Evolutionary conservation across 345 rosid species (phyloP), one percentile per base, ranked within the genome.

Genomic region (Syzygium aqueum): DNA sequence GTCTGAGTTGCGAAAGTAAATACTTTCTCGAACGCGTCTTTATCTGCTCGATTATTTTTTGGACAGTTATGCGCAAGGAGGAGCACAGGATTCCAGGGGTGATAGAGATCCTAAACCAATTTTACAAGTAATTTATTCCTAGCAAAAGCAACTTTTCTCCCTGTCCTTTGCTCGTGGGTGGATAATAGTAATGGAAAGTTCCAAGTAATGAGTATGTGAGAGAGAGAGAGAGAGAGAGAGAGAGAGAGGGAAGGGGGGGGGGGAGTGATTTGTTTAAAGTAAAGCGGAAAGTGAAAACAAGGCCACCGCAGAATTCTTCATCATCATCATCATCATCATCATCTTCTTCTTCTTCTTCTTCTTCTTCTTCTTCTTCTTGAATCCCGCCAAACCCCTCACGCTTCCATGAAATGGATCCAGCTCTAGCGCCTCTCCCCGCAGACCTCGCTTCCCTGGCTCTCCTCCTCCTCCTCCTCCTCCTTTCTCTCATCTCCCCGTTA

Each of bases 181-280:
- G 49, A 73, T 8, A 33, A 37, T 37, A 33, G 23, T 73, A 21
- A 33, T 73, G 82, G 49, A 73, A 73, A 73, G 49, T 73, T 37
- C 49, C 82, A 21, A 73, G 82, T 49, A 37, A 73, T 73, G 49
- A 73, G 23, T 3, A 11, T 28, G 77, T 3, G 77, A 65, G 40
- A 7, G 77, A 15, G 0, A 30, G 40, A 27, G 77, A 28, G 40
- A 7, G 77, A 8, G 40, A 28, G 5, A 15, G 77, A 63, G 77
- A 3, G 28, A 11, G 63, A 0, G 63, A 1, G 57, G 7, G 3
- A 23, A 0, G 7, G 25, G 15, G 61, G 11, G 1, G 12, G n/a
- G n/a, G 65, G 27, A 2, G 65, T 59, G 6, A 30, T 30, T 7
- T 8, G 78, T 30, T 33, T 8, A 33, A 30, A 67, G 23, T 3